Conservation (phyloP, 1,139 yeast genomes). For the Hemisphaericaspora xylanilytica region DNA sequence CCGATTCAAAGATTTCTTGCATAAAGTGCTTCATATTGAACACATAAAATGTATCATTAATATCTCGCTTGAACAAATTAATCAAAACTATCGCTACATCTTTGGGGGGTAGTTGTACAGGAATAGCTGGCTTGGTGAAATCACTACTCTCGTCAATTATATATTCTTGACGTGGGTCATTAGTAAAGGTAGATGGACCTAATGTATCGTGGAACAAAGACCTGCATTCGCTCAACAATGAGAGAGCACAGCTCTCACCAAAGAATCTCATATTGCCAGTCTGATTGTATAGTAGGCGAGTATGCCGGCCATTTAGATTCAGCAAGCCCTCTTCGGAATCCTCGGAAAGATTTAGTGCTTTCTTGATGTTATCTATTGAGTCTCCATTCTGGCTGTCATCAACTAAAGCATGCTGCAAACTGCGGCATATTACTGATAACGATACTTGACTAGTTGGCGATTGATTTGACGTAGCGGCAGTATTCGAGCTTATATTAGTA, state of each 20-base stretch:
- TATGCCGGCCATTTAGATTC: constrained; percentile 16
- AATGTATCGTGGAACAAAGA: constrained; percentile 17
- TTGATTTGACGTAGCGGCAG: too few species aligned
- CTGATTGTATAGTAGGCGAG: constrained; percentile 19
- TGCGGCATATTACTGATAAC: constrained; percentile 13
- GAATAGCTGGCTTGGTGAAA: constrained; percentile 19
- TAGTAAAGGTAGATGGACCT: constrained; percentile 24
- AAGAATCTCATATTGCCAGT: constrained; percentile 22
- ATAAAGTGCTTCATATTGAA: constrained; percentile 32
- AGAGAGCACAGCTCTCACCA: constrained; percentile 27
- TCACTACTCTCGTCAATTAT: constrained; percentile 29
- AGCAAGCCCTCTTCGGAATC: constrained; percentile 11
- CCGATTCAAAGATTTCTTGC: constrained; percentile 19
- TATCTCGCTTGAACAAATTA: constrained; percentile 28
- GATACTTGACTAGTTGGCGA: too few species aligned
- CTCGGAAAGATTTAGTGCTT: neutral
- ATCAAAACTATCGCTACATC: constrained; percentile 27
- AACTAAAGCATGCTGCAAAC: constrained; percentile 23
- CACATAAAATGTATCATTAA: constrained; percentile 35
- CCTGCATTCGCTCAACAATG: constrained; percentile 24
- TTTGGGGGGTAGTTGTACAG: constrained; percentile 22
- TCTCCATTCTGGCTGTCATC: constrained; percentile 11
- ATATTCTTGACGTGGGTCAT: constrained; percentile 31
- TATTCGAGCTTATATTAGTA: too few species aligned
- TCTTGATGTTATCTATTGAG: neutral